Conservation (phyloP, 208 protist species). For the Leptomonas pyrrhocoris region DNA sequence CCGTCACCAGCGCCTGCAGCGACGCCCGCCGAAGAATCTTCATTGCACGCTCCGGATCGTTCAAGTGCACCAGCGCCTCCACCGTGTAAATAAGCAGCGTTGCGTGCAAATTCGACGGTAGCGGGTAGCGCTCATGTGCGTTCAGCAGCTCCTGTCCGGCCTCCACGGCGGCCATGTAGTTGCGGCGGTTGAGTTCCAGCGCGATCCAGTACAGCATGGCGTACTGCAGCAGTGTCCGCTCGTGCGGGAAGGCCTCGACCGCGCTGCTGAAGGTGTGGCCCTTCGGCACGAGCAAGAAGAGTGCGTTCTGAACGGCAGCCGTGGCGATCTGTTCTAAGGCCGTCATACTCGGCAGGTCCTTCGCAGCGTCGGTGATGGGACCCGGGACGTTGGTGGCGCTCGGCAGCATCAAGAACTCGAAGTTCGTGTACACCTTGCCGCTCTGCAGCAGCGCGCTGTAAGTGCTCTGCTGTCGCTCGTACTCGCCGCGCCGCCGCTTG, state of each 20-base stretch:
- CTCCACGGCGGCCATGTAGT: conserved; percentile 79
- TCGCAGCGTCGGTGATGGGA: conserved; percentile 39
- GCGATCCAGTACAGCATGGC: conserved; percentile 81
- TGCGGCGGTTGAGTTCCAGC: conserved; percentile 71
- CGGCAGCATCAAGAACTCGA: conserved; percentile 81
- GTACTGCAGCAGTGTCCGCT: conserved; percentile 62
- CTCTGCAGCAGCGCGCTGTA: conserved; percentile 68
- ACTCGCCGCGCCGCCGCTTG: conserved; percentile 46
- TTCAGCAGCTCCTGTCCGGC: conserved; percentile 74
- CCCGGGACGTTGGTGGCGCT: conserved; percentile 53
- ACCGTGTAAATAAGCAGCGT: conserved; percentile 84
- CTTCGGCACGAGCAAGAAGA: conserved; percentile 75
- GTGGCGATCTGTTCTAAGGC: conserved; percentile 59
- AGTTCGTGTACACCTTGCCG: conserved; percentile 77
- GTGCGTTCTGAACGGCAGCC: conserved; percentile 77
- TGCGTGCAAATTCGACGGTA: conserved; percentile 68
- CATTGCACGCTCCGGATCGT: conserved; percentile 77
- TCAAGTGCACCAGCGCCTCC: conserved; percentile 83
- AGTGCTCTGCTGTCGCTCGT: conserved; percentile 75
- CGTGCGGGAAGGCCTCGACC: conserved; percentile 66
- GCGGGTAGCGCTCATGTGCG: conserved; percentile 58
- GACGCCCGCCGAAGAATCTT: conserved; percentile 71
- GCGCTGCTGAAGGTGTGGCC: conserved; percentile 61
- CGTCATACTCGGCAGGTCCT: conserved; percentile 31
- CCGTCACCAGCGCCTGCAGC: conserved; percentile 65